Base-by-base conservation (phyloP, 345 rosid genomes). In the Triadica sebifera region DNA sequence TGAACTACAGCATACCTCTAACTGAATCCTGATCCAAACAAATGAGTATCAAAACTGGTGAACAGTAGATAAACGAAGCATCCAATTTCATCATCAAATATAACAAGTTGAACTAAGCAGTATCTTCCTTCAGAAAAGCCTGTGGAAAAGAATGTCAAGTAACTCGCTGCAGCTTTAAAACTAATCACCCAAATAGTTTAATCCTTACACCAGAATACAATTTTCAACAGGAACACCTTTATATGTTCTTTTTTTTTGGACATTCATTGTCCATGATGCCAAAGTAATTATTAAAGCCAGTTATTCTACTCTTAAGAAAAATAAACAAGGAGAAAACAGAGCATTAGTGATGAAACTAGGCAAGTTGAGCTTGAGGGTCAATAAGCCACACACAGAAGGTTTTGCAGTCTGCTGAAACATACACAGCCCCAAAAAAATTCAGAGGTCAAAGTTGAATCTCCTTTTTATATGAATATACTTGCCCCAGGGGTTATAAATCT, bases 51-150 rank as follows among this genome's bases (percentile, higher is more conserved):
- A 81, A 87, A 87, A 87, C 91, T 82, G 85, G 93, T 83, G 87
- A 92, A 89, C 87, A 80, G 86, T 80, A 86, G 91, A 83, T 86
- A 83, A 83, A 89, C 37, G 85, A 83, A 61, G 84, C 89, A 83
- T 76, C 86, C 86, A 88, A 80, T 85, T 82, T 85, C 87, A 85
- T 82, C 88, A 89, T 87, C 90, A 90, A 78, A 84, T 83, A 85
- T 86, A 85, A 89, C 84, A 89, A 84, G 86, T 83, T 80, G 87
- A 83, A 84, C 70, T 82, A 90, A 90, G 90, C 90, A 87, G 87
- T 88, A 86, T 87, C 98, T 86, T 86, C 96, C 96, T 84, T 88
- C 90, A 83, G 91, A 81, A 75, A 85, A 86, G 83, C 97, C 94
- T 87, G 96, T 87, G 88, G 89, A 90, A 83, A 84, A 87, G 85